phyloP scores from a whole-genome alignment of 345 rosid genomes.

The Garcia nutans region DNA sequence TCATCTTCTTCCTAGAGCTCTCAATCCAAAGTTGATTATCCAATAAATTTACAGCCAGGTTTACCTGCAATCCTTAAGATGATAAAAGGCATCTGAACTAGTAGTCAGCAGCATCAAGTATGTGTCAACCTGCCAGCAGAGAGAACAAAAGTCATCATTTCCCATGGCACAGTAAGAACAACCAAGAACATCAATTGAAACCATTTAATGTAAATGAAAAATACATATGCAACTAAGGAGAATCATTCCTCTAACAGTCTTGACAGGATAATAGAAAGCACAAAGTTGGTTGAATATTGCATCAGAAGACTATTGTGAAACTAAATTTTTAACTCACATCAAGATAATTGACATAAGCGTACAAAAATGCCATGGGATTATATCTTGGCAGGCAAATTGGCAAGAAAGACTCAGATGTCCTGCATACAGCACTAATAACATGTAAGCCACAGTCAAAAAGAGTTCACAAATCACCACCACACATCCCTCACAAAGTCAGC shows the following conservation, averaged over 20 bases:
- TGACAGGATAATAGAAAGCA: background rate
- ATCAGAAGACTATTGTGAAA: constrained; percentile 3
- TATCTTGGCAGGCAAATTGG: constrained; percentile 99
- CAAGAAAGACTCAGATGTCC: constrained; percentile 96
- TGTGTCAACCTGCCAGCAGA: constrained; percentile 71
- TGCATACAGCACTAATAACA: constrained; percentile 39
- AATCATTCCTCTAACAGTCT: background rate
- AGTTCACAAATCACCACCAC: background rate
- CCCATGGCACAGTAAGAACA: constrained; percentile 1
- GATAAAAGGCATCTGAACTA: constrained; percentile 91
- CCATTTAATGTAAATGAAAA: constrained; percentile 4
- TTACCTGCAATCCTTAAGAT: constrained; percentile 98
- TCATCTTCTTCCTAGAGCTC: background rate
- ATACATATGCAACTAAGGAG: background rate
- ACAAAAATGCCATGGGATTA: constrained; percentile 89
- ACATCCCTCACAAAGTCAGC: background rate
- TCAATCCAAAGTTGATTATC: background rate
- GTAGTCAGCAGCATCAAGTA: constrained; percentile 91
- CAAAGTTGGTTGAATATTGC: background rate
- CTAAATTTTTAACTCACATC: constrained; percentile 64
- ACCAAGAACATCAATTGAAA: background rate
- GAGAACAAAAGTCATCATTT: constrained; percentile 21
- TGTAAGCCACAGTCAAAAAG: constrained; percentile 5
- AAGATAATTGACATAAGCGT: constrained; percentile 90
- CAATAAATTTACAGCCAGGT: background rate